A percentile compares a stretch with the other conserved stretches of the same genome.
Evolutionary conservation across 2,329 filamentous ascomycete species (phyloP).

Genomic region (Akanthomyces dipterigenus): DNA sequence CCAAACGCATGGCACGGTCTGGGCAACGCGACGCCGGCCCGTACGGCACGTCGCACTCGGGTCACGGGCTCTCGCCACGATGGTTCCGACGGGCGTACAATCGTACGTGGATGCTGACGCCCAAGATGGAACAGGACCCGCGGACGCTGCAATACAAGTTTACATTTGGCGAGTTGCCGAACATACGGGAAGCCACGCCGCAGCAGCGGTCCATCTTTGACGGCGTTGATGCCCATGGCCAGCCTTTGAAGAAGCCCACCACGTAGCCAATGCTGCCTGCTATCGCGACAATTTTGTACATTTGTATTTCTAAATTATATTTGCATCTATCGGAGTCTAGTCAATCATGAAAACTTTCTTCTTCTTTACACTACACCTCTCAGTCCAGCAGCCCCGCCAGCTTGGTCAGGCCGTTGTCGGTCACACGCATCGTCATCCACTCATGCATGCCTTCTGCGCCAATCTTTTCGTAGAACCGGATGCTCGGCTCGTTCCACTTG

Average conservation of each 20-base stretch:
- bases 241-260: neutral
- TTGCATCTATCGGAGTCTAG: neutral
- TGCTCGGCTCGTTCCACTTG: slow-evolving; percentile 87
- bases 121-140: slow-evolving; percentile 32
- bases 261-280: neutral
- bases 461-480: slow-evolving; percentile 73
- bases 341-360: neutral
- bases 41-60: slow-evolving; percentile 27
- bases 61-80: slow-evolving; percentile 29
- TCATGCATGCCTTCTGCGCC: slow-evolving; percentile 62
- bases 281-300: neutral
- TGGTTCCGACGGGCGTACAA: slow-evolving; percentile 43
- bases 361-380: neutral
- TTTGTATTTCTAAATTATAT: neutral
- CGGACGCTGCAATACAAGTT: slow-evolving; percentile 28
- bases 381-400: slow-evolving; percentile 41
- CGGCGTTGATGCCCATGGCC: slow-evolving; percentile 30
- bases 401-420: slow-evolving; percentile 56
- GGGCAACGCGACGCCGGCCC: slow-evolving; percentile 31
- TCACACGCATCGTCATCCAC: slow-evolving; percentile 71
- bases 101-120: slow-evolving; percentile 37
- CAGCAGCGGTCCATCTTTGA: slow-evolving; percentile 42
- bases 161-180: slow-evolving; percentile 37
- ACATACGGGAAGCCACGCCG: slow-evolving; percentile 23
- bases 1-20: slow-evolving; percentile 24